Base-by-base conservation (phyloP, 371 early-diverging fungal species). In the Smittium culicis region DNA sequence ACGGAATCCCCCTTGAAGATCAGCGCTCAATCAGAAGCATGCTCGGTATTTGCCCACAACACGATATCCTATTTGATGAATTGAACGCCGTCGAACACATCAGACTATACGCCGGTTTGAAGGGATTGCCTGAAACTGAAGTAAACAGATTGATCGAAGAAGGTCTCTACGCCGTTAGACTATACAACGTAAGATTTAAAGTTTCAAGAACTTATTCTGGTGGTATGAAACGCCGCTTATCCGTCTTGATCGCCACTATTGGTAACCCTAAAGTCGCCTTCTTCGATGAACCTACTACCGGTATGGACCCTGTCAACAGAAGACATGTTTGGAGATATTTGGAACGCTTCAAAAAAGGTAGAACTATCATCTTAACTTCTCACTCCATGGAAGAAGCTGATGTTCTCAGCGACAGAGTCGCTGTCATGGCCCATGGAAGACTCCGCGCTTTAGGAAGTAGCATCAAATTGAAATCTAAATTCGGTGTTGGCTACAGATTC, bases 221-320 rank as follows among this genome's bases (percentile, higher is more conserved):
- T 33, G 89, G 88, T 57, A 85, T 85, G 72, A 84, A 82, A 69
- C 80, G 89, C 61, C 83, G 87, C 28, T 76, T 85, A 65, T 80
- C 82, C 17, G 86, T 88, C 58, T 88, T 80, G 30, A 78, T 86
- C 28, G 90, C 90, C 74, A 79, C 91, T 45, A 86, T 91, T 1
- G 83, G 88, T 58, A 82, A 83, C 72, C 89, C 89, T 64, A 82
- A 82, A 70, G 78, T 91, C 55, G 78, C 89, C 25, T 89, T 90
- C 82, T 76, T 91, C 67, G 92, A 93, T 73, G 92, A 93, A 69
- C 92, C 91, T 58, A 90, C 91, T 8, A 88, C 89, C 62, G 91
- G 91, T 64, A 77, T 90, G 25, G 85, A 85, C 62, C 81, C 87
- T 5, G 81, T 81, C 66, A 85, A 87, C 24, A 75, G 86, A 24